A percentile compares a stretch with the other conserved stretches of the same genome.
Evolutionary conservation across 2,329 filamentous ascomycete genomes (phyloP).

Genomic region (Ceratocystis albifundus): DNA sequence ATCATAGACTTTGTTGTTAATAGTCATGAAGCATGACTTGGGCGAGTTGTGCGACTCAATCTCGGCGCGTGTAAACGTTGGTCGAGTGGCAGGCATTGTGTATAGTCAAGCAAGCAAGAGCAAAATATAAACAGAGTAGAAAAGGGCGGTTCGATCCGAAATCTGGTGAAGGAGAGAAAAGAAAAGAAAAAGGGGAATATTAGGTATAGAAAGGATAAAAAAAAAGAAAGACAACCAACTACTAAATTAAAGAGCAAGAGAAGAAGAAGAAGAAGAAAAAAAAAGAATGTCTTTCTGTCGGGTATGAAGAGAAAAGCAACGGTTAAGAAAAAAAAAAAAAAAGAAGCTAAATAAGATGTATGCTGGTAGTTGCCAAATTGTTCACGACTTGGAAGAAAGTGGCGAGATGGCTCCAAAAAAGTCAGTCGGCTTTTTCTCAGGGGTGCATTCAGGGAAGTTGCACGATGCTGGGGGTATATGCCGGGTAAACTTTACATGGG

Average conservation of each 20-base stretch:
- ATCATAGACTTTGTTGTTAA: slow-evolving; percentile 87
- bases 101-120: slow-evolving; percentile 3
- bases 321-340: slow-evolving; percentile 2
- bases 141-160: background rate
- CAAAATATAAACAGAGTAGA: background rate
- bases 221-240: slow-evolving; percentile 18
- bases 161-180: slow-evolving; percentile 14
- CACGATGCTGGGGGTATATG: background rate
- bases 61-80: slow-evolving; percentile 69
- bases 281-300: slow-evolving; percentile 5
- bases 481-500: background rate
- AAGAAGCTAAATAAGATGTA: background rate
- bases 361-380: background rate
- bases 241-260: slow-evolving; percentile 13
- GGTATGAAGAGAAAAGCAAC: background rate
- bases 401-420: background rate
- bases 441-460: background rate
- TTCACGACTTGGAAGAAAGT: background rate
- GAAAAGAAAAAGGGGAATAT: slow-evolving; percentile 1
- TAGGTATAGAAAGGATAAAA: slow-evolving; percentile 10
- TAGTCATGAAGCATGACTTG: slow-evolving; percentile 84
- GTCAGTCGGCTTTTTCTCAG: background rate
- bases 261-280: too few species aligned
- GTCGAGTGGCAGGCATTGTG: slow-evolving; percentile 60
- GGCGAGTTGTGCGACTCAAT: slow-evolving; percentile 67